Evolutionary conservation across 768 basidiomycete genomes (phyloP).

Genomic region (Flagelloscypha sp.): DNA sequence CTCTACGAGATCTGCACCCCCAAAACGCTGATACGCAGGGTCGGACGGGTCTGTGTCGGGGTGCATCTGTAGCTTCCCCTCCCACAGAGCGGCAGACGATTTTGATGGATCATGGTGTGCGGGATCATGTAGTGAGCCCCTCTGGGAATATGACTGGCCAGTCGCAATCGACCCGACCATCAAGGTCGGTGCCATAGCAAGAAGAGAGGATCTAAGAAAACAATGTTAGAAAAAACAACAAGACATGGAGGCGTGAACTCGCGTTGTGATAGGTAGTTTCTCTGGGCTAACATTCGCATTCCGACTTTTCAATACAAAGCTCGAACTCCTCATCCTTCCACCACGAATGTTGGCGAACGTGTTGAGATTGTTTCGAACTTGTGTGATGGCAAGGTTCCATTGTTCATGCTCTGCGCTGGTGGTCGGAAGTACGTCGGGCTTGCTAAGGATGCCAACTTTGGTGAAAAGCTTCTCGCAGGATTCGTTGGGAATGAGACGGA

Average conservation of each 20-base stretch:
- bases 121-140: constrained; percentile 62
- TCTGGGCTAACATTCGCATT: constrained; percentile 45
- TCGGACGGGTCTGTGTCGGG: constrained; percentile 76
- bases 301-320: constrained; percentile 77
- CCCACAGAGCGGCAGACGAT: constrained; percentile 76
- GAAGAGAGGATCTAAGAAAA: constrained; percentile 54
- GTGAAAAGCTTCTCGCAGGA: constrained; percentile 64
- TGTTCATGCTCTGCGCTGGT: constrained; percentile 48
- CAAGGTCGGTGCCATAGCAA: constrained; percentile 71
- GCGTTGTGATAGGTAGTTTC: constrained; percentile 35
- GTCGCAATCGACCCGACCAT: constrained; percentile 69
- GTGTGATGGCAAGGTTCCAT: constrained; percentile 74
- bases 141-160: constrained; percentile 50
- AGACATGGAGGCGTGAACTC: constrained; percentile 25
- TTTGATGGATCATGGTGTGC: constrained; percentile 69
- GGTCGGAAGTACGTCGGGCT: constrained; percentile 59
- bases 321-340: constrained; percentile 78
- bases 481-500: constrained; percentile 73
- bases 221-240: no score
- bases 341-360: constrained; percentile 82
- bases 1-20: no score
- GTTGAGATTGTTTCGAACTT: constrained; percentile 79
- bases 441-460: constrained; percentile 49
- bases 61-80: constrained; percentile 81
- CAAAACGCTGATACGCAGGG: constrained; percentile 21